Base-by-base conservation (phyloP, 139 green algal species). In the Nannochloris sp. region DNA sequence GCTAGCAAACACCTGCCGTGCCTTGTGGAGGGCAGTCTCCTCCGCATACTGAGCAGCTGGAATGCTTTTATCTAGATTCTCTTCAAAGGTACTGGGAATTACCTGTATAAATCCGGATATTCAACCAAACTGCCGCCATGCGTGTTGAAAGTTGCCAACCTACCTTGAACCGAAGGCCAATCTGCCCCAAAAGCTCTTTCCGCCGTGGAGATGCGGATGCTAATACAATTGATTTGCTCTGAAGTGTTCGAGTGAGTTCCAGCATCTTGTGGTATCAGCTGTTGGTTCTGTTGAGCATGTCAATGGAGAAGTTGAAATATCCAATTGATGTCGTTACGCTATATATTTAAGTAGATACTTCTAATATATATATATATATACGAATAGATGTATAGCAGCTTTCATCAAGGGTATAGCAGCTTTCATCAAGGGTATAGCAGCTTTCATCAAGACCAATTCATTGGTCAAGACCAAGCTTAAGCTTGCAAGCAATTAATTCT, bases 21-120 rank as follows among this genome's bases (percentile, higher is more conserved):
- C 68, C 63, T 95, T 95, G 58, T 86, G 70, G 2, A 26, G 67
- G 0, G 87, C 85, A 17, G 88, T 95, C 11, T 71, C 72, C 3
- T 69, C n/a, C 0, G 87, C 87, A 49, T 95, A 95, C 31, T 36
- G 44, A 3, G 2, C 63, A 30, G 23, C 28, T 36, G 76, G 84
- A 1, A 36, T 20, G 2, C 62, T 37, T 49, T 91, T 88, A 9
- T 75, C 70, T 26, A 95, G 56, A 25, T 74, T 81, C 73, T 95
- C 88, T 14, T 89, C 87, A 57, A 95, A 95, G 6, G 50, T 77
- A 28, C 80, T 89, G 3, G 77, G 65, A 10, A 87, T 43, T 28
- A 91, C 46, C 46, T 51, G 12, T 20, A 51, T n/a, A 51, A 51
- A n/a, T 8, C 2, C 12, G 46, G 6, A 51, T 8, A 11, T 40